phyloP scores from a whole-genome alignment of 1,284 basidiomycete genomes.

The Polyporus tsugae region DNA sequence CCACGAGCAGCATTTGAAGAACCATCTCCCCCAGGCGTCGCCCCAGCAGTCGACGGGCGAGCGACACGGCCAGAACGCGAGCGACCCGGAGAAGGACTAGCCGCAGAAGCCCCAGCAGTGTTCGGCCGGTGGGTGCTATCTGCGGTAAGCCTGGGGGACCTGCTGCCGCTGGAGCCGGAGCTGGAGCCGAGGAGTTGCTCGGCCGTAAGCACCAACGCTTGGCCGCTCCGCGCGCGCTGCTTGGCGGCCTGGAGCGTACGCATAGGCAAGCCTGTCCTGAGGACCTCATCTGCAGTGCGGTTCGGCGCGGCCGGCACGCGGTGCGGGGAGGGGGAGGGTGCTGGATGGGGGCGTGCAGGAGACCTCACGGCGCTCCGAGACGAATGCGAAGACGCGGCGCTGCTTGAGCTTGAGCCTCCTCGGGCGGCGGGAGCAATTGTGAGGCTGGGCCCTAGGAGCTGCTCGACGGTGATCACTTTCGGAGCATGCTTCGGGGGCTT shows the following conservation, averaged over 20 bases:
- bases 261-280: constrained; percentile 29
- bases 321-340: constrained; percentile 11
- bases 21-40: not conserved
- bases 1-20: constrained; percentile 10
- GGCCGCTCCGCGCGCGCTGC: constrained; percentile 23
- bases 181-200: not conserved
- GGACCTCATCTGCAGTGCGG: constrained; percentile 30
- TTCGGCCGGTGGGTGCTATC: constrained; percentile 3
- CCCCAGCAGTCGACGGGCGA: constrained; percentile 20
- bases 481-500: constrained; percentile 21
- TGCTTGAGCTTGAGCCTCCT: not conserved
- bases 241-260: constrained; percentile 32
- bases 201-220: constrained; percentile 20
- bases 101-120: constrained; percentile 9
- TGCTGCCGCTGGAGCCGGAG: constrained; percentile 1
- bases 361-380: constrained; percentile 10
- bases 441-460: constrained; percentile 30
- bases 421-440: constrained; percentile 24
- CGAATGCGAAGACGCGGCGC: constrained; percentile 7
- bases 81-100: not conserved
- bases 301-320: constrained; percentile 12
- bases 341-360: not conserved
- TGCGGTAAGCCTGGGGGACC: constrained; percentile 4
- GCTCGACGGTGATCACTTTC: constrained; percentile 27
- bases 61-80: not conserved